A percentile compares a stretch with the other conserved stretches of the same genome.
Evolutionary conservation across 352 stramenopile species (phyloP).

Genomic region (Elongisporangium senticosum): DNA sequence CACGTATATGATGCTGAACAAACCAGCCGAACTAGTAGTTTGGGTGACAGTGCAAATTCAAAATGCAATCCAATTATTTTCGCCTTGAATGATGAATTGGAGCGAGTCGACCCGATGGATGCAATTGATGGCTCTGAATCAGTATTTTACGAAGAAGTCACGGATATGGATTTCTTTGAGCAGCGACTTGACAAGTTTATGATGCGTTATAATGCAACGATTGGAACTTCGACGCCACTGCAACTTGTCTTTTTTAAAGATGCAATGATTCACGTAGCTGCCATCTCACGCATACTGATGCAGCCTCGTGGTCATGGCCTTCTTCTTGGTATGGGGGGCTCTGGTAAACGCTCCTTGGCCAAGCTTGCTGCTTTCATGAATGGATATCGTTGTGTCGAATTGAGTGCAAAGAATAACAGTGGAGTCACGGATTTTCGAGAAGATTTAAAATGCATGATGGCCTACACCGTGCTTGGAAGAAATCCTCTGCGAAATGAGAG

Average conservation of each 20-base stretch:
- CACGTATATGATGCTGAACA: constrained; percentile 14
- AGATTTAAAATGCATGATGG: constrained; percentile 72
- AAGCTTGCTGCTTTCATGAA: constrained; percentile 73
- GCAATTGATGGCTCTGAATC: not conserved
- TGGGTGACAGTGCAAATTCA: not conserved
- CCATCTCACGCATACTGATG: constrained; percentile 78
- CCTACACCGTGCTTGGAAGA: constrained; percentile 28
- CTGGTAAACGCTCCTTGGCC: constrained; percentile 77
- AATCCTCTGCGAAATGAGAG: constrained; percentile 8
- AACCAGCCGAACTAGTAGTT: not conserved
- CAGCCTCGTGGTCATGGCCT: constrained; percentile 84
- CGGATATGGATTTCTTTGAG: constrained; percentile 59
- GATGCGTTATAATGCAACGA: constrained; percentile 30
- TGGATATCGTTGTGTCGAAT: constrained; percentile 66
- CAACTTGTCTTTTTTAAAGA: constrained; percentile 81
- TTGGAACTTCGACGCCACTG: constrained; percentile 13
- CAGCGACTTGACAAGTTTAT: constrained; percentile 43
- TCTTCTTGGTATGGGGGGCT: constrained; percentile 84
- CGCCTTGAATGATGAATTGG: not conserved
- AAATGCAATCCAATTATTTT: not conserved
- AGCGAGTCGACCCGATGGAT: not conserved
- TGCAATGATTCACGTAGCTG: constrained; percentile 79
- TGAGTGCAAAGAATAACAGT: constrained; percentile 86
- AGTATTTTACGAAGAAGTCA: constrained; percentile 55
- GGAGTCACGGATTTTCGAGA: constrained; percentile 83